Evolutionary conservation across 2,329 filamentous ascomycete genomes (phyloP), one percentile per base, ranked within the genome.

Genomic region (Beauveria sp.): DNA sequence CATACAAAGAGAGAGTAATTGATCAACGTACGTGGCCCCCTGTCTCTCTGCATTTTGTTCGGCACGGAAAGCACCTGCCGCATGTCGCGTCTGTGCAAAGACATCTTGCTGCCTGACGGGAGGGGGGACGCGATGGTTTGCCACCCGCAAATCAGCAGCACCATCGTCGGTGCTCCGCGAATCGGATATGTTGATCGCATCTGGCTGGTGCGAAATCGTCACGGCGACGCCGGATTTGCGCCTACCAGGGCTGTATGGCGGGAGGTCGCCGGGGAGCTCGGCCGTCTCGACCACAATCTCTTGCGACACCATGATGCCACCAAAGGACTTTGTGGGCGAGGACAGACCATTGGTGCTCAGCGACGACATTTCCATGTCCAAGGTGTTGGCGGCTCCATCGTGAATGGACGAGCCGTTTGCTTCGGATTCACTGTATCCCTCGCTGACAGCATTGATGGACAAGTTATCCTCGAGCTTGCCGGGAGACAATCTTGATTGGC

Each of bases 301-400:
- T 64, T 84, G 82, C 26, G 81, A 83, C 7, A 87, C 80, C 75
- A 86, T 80, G 68, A 87, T 87, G 24, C 84, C 83, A 7, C 83
- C 82, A 55, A 79, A 76, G 9, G 69, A 63, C 69, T 66, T 64
- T 37, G 34, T 37, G 3, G 47, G 41, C 3, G 34, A 56, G 9
- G 26, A 22, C 37, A n/a, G 48, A 12, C 8, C 47, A 5, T 28
- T 16, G 30, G 20, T 26, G 22, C 20, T 30, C 22, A 61, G 44
- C 16, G 58, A 40, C 12, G 58, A 48, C 51, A 61, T 48, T 48
- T 61, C 58, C 20, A 61, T 7, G 30, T 61, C 58, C 2, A 51
- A 53, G 9, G 51, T 34, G 18, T 20, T 24, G 7, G 40, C 40
- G 20, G 28, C 18, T 1, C 41, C 50, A 20, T 54, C 51, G 22